phyloP scores from a whole-genome alignment of 768 basidiomycete species.

The Russula vinacea region DNA sequence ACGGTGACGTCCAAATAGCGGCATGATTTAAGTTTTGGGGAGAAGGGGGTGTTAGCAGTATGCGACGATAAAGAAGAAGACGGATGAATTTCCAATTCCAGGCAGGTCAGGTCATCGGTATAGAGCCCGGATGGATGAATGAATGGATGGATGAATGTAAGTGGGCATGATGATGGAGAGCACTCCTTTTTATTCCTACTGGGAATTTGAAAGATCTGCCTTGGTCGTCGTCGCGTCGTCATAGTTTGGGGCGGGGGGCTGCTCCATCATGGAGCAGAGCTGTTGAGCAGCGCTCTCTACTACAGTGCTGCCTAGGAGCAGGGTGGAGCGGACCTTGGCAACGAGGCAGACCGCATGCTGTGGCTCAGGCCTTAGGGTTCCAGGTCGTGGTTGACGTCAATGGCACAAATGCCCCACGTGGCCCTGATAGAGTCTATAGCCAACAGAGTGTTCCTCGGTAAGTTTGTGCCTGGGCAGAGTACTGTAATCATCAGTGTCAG shows the following conservation, averaged over 20 bases:
- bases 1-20: slow-evolving; percentile 21
- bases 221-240: neutral
- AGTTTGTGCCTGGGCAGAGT: too few species aligned
- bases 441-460: too few species aligned
- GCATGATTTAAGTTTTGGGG: slow-evolving; percentile 15
- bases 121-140: neutral
- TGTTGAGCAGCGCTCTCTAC: neutral
- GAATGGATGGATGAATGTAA: neutral
- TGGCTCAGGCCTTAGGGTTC: slow-evolving; percentile 12
- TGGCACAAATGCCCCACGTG: neutral
- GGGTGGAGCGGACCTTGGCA: neutral
- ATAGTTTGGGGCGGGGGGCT: neutral
- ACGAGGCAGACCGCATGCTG: neutral
- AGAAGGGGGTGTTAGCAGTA: too few species aligned
- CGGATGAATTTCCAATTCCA: slow-evolving; percentile 3
- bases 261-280: neutral
- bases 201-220: neutral
- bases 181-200: slow-evolving; percentile 2
- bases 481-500: too few species aligned
- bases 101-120: neutral
- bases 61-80: neutral
- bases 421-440: neutral
- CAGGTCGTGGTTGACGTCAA: neutral
- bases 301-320: neutral
- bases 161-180: neutral